Evolutionary conservation across 345 rosid genomes (phyloP).

Genomic region (Noccaea caerulescens): DNA sequence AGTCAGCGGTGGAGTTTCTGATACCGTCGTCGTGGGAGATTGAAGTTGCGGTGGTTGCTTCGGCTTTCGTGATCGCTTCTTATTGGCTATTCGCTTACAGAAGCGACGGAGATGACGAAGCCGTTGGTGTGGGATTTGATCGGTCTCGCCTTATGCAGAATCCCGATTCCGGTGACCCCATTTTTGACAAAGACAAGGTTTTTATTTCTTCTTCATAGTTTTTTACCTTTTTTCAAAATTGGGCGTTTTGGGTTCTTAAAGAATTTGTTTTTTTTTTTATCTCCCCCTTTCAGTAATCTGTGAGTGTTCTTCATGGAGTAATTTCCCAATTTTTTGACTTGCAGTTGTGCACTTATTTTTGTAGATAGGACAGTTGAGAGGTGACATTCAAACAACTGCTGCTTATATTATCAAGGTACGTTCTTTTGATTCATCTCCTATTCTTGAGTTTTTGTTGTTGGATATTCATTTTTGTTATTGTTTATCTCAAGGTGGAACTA

Average conservation of each 20-base stretch:
- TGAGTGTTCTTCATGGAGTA: slow-evolving; percentile 49
- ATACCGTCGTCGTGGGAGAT: slow-evolving; percentile 93
- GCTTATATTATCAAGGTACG: slow-evolving; percentile 56
- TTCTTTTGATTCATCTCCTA: slow-evolving; percentile 13
- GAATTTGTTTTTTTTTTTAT: neutral
- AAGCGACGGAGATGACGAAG: slow-evolving; percentile 46
- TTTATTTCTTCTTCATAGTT: neutral
- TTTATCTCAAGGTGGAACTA: slow-evolving; percentile 75
- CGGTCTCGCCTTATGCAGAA: slow-evolving; percentile 49
- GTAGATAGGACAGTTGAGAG: slow-evolving; percentile 76
- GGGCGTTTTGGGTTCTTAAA: neutral
- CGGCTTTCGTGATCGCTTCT: slow-evolving; percentile 59
- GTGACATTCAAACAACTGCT: slow-evolving; percentile 67
- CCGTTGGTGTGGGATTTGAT: slow-evolving; percentile 45
- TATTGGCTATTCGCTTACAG: slow-evolving; percentile 63
- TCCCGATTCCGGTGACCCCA: slow-evolving; percentile 51
- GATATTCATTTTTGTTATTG: slow-evolving; percentile 1
- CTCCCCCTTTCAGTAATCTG: neutral
- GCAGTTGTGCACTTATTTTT: slow-evolving; percentile 88
- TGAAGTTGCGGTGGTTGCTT: slow-evolving; percentile 69
- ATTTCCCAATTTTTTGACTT: slow-evolving; percentile 71
- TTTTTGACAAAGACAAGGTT: slow-evolving; percentile 73
- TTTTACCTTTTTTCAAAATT: slow-evolving; percentile 3
- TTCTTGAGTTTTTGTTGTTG: neutral
- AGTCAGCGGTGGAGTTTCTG: slow-evolving; percentile 50